Evolutionary conservation across 2,329 filamentous ascomycete genomes (phyloP), one percentile per base, ranked within the genome.

Genomic region (Nannizzia gypsea): DNA sequence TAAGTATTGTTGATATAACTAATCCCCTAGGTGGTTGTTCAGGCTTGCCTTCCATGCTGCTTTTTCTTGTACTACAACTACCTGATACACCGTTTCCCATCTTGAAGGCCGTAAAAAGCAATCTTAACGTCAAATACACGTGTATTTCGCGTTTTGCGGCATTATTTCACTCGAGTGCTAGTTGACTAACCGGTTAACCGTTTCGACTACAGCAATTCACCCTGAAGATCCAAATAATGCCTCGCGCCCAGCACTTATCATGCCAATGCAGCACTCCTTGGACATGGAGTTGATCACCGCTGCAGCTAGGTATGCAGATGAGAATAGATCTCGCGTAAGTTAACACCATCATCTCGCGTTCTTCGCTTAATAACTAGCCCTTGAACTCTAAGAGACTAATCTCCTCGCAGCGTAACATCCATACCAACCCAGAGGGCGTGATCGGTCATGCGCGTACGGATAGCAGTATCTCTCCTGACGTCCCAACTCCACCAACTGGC

Each of bases 261-360:
- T 52, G 24, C 50, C 56, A 4, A 58, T 58, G 38, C 56, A 58
- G 24, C 56, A 58, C 42, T 22, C 56, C 13, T 34, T 46, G 38
- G 56, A 58, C 42, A 34, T 58, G 38, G 56, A 58, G 22, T 28
- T 58, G 13, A 38, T 58, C 13, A 50, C 56, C 8, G 56, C 56
- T 22, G 38, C 56, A 13, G 56, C 56, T 28, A 50, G 42, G 8
- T 46, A 40, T 36, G 56, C 56, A 1, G 56, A 58, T n/a, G 56
- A 58, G 20, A 50, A 46, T 36, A 28, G 38, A 20, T 42, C 56
- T 58, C 56, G 31, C 13, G 56, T 50, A 42, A 58, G 56, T 34
- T 13, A 15, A 40, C 6, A 24, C 13, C 3, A 36, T 11, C 6
- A 6, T 15, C 15, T 9, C 11, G 8, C 3, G 11, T 15, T n/a